Conservation (phyloP, 805 yeast species). For the Hanseniaspora hatyaiensis region DNA sequence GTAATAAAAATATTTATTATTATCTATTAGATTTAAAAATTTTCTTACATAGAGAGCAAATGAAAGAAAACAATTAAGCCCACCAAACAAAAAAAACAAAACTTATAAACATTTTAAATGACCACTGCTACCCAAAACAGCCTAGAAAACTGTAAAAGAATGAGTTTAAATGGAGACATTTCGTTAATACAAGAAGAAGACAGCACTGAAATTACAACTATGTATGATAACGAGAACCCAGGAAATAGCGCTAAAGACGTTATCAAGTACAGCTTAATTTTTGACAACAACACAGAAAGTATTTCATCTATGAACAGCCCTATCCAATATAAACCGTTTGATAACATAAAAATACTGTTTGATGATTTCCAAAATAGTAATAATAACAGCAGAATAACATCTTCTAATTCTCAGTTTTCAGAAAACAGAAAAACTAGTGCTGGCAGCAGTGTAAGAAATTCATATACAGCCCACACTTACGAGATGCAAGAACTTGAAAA, state of each 20-base stretch:
- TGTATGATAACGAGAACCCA: not conserved
- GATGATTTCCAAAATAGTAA: not conserved
- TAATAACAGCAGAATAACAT: constrained; percentile 9
- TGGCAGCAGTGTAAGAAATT: not conserved
- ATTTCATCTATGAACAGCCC: constrained; percentile 8
- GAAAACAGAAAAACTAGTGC: not conserved
- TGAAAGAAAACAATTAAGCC: too few species aligned
- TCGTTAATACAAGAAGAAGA: constrained; percentile 15
- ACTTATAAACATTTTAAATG: too few species aligned
- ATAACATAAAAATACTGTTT: not conserved
- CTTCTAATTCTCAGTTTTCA: constrained; percentile 13
- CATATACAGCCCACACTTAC: not conserved
- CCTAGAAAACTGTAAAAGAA: not conserved
- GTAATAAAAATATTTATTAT: too few species aligned
- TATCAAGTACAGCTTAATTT: not conserved
- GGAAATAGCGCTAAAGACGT: not conserved
- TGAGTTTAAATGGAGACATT: not conserved
- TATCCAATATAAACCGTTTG: constrained; percentile 7
- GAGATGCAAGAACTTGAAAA: not conserved
- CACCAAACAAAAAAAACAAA: too few species aligned
- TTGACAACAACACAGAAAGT: not conserved
- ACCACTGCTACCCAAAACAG: not conserved
- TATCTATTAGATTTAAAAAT: too few species aligned
- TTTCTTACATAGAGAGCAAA: too few species aligned
- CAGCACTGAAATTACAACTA: constrained; percentile 6